Evolutionary conservation across 2,329 filamentous ascomycete species (phyloP), one percentile per base, ranked within the genome.

Genomic region (Pestalotiopsis sp.): DNA sequence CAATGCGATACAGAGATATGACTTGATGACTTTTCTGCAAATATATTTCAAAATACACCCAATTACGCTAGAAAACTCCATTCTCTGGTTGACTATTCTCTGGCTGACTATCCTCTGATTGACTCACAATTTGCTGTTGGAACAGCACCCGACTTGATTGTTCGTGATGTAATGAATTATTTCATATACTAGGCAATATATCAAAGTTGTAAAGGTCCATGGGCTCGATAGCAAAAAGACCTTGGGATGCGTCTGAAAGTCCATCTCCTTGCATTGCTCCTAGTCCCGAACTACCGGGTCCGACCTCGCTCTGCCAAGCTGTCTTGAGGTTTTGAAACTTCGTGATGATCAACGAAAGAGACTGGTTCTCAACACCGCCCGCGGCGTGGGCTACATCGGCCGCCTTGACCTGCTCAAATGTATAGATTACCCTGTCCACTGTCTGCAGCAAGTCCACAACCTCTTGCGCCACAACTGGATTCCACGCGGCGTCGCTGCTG

Each of bases 401-500:
- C 3, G 58, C 58, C 64, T 67, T 69, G 22, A 70, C 26, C 35
- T 68, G 68, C 44, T 70, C 67, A n/a, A 70, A 68, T 17, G 35
- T 61, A 39, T 35, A 52, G 30, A 71, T 68, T 26, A 71, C 64
- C 52, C 68, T 68, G 38, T 71, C 69, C 20, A 69, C 68, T n/a
- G 65, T 70, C 14, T 65, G 65, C 4, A 81, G 67, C 20, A 82
- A 68, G 61, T 81, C 77, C n/a, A 82, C 65, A 4, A 73, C 73
- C 55, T 71, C 70, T 13, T 74, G 72, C 4, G 78, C 75, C 17
- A 73, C 74, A 10, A 71, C 69, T 1, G 79, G 75, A 72, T 82
- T 79, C 80, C 81, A 83, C 0, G 74, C 71, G 1, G 79, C 76
- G 59, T 81, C 80, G 58, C 81, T 77, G 7, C 78, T 66, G 3